Evolutionary conservation across 208 protist species (phyloP).

Genomic region (Leptomonas pyrrhocoris): DNA sequence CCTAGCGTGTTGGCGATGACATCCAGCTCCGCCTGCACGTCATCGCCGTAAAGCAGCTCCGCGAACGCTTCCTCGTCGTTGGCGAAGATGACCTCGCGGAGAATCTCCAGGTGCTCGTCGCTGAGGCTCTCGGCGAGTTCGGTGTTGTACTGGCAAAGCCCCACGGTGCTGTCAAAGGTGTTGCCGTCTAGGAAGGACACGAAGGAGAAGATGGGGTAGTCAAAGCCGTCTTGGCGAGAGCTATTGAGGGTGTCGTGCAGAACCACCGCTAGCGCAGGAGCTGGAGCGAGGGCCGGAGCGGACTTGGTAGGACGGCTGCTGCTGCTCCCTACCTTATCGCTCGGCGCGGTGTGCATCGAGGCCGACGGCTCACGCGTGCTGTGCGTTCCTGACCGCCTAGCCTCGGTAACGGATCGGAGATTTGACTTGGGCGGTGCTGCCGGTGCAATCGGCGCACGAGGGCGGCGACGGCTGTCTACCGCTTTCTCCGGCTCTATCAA

Average conservation of each 20-base stretch:
- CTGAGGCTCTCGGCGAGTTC: slow-evolving; percentile 67
- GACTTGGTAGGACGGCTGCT: slow-evolving; percentile 1
- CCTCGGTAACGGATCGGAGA: slow-evolving; percentile 1
- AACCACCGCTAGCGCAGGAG: not conserved
- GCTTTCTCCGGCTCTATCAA: slow-evolving; percentile 7
- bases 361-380: slow-evolving; percentile 8
- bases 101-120: slow-evolving; percentile 69
- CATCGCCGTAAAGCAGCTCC: slow-evolving; percentile 86
- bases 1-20: slow-evolving; percentile 28
- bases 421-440: not conserved
- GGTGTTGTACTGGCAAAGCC: slow-evolving; percentile 79
- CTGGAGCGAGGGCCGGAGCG: not conserved
- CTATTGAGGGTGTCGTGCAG: slow-evolving; percentile 28
- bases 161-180: slow-evolving; percentile 61
- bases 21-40: slow-evolving; percentile 48
- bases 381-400: slow-evolving; percentile 4
- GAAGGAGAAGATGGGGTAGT: slow-evolving; percentile 51
- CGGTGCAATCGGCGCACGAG: slow-evolving; percentile 1
- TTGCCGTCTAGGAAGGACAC: slow-evolving; percentile 80
- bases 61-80: slow-evolving; percentile 80
- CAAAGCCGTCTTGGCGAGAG: slow-evolving; percentile 24
- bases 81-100: slow-evolving; percentile 68
- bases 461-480: slow-evolving; percentile 14
- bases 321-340: not conserved
- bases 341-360: slow-evolving; percentile 2